phyloP scores from a whole-genome alignment of 148 eudicot species.

The Mesembryanthemum crystallinum region DNA sequence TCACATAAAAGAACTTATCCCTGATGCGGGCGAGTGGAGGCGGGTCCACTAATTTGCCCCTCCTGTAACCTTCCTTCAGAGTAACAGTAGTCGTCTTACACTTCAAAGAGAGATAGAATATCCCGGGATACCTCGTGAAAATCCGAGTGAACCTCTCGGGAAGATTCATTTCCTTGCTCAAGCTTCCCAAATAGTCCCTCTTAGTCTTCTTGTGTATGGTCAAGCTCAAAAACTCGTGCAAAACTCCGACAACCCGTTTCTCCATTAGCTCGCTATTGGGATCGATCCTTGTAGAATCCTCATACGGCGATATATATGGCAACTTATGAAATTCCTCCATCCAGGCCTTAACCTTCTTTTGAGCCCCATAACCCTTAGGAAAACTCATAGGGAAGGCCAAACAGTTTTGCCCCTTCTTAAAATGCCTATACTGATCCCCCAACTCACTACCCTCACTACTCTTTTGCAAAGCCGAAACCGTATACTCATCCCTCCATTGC shows the following conservation, averaged over 20 bases:
- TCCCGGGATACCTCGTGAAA: slow-evolving; percentile 91
- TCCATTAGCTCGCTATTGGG: slow-evolving; percentile 83
- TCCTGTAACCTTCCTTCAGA: slow-evolving; percentile 69
- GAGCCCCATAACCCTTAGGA: slow-evolving; percentile 84
- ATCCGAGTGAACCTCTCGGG: slow-evolving; percentile 87
- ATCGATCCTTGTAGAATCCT: slow-evolving; percentile 66
- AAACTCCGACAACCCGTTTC: slow-evolving; percentile 83
- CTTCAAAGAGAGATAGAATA: slow-evolving; percentile 87
- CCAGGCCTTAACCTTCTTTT: slow-evolving; percentile 86
- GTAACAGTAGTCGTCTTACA: slow-evolving; percentile 92
- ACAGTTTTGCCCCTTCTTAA: slow-evolving; percentile 56
- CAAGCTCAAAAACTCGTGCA: slow-evolving; percentile 88
- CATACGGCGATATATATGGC: slow-evolving; percentile 87
- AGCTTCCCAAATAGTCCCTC: slow-evolving; percentile 60
- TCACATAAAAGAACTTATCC: slow-evolving; percentile 74
- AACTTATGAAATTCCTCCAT: slow-evolving; percentile 97
- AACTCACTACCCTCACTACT: slow-evolving; percentile 38
- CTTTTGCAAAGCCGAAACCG: slow-evolving; percentile 63
- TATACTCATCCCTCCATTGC: slow-evolving; percentile 55
- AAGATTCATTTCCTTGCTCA: slow-evolving; percentile 81
- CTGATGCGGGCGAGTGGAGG: slow-evolving; percentile 64
- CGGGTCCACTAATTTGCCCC: slow-evolving; percentile 58
- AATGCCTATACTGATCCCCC: slow-evolving; percentile 45
- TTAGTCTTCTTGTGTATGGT: slow-evolving; percentile 87
- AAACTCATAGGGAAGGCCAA: slow-evolving; percentile 72